A percentile compares a stretch with the other conserved stretches of the same genome.
phyloP scores from a whole-genome alignment of 2,329 filamentous ascomycete species.

The Chaetomiaceae sp. region DNA sequence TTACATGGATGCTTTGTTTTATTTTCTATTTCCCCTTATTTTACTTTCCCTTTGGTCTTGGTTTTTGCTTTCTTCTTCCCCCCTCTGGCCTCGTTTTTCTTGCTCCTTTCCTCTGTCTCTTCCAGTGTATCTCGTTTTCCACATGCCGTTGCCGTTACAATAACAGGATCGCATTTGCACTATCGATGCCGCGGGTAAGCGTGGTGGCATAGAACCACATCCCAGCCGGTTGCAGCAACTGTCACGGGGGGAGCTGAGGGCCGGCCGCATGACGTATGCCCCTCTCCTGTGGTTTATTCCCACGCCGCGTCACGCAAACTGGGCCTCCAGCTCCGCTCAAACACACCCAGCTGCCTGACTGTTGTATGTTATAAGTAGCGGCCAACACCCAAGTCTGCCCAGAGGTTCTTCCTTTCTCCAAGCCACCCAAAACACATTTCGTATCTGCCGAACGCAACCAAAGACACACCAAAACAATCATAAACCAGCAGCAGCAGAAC shows the following conservation, averaged over 20 bases:
- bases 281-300: constrained; percentile 12
- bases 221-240: background rate
- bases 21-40: too few relatives aligned
- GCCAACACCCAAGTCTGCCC: background rate
- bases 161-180: background rate
- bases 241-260: background rate
- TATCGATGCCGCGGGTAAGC: constrained; percentile 1
- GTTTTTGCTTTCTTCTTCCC: too few relatives aligned
- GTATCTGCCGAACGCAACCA: background rate
- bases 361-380: constrained; percentile 18
- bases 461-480: too few relatives aligned
- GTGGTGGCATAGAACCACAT: background rate
- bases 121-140: too few relatives aligned
- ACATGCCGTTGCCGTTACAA: too few relatives aligned
- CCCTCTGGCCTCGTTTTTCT: too few relatives aligned
- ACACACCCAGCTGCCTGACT: constrained; percentile 5
- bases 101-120: too few relatives aligned
- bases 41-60: too few relatives aligned
- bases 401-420: background rate
- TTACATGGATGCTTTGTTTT: too few relatives aligned
- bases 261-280: constrained; percentile 25
- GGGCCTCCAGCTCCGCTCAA: constrained; percentile 10
- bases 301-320: constrained; percentile 19
- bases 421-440: background rate
- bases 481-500: background rate